phyloP scores from a whole-genome alignment of 345 rosid genomes.

The Excoecaria agallocha region DNA sequence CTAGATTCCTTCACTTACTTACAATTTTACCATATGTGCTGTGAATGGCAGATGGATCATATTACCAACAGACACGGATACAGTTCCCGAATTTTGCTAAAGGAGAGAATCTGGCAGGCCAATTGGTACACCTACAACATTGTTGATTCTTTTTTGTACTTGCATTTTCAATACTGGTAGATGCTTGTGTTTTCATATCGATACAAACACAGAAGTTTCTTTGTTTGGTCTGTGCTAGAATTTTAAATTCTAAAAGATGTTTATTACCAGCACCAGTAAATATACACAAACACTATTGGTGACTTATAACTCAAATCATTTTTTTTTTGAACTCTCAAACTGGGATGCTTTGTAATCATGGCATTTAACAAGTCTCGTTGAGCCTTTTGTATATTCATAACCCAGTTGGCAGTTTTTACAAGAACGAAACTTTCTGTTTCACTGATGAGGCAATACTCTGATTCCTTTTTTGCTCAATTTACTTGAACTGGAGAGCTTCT shows the following conservation, averaged over 20 bases:
- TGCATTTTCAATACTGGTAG: background rate
- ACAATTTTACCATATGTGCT: background rate
- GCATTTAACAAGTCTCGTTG: background rate
- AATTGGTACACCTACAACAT: background rate
- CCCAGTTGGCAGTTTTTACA: constrained; percentile 4
- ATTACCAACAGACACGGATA: background rate
- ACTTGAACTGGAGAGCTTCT: constrained; percentile 52
- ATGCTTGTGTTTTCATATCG: background rate
- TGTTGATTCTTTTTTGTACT: too few relatives aligned
- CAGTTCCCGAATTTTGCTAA: background rate
- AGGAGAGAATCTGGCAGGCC: background rate
- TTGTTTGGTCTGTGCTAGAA: background rate
- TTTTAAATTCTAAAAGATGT: background rate
- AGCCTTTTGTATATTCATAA: constrained; percentile 6
- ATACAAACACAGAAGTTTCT: background rate
- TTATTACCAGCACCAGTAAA: background rate
- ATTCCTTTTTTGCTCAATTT: constrained; percentile 25
- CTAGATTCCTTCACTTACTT: too few relatives aligned
- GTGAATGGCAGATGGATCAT: background rate
- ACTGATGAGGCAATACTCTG: background rate
- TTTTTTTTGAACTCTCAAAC: background rate
- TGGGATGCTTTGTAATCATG: background rate
- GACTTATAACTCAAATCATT: background rate
- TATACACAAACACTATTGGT: background rate
- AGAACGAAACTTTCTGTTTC: background rate